These are phyloP conservation scores for Lophiotrema nucula DNA, from an alignment of 495 filamentous ascomycete species.

Conservation along the genomic window DNA sequence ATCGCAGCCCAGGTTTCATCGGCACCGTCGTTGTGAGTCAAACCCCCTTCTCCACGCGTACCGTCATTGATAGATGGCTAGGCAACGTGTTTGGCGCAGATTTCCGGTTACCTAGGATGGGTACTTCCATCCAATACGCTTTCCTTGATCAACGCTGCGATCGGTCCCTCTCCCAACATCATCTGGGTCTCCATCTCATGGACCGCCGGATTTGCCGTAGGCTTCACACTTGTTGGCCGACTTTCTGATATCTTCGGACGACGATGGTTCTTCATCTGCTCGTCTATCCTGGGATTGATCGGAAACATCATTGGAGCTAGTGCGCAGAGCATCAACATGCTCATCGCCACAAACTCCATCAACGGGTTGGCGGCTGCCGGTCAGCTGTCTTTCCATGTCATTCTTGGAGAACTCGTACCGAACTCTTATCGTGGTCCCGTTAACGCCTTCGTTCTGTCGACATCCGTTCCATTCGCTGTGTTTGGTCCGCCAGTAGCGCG, in stretches of 20 bases:
- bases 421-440: slow-evolving; percentile 45
- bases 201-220: slow-evolving; percentile 35
- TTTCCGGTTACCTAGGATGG: slow-evolving; percentile 38
- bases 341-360: slow-evolving; percentile 43
- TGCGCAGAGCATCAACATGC: slow-evolving; percentile 45
- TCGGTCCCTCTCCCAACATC: slow-evolving; percentile 35
- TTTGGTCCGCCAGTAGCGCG: slow-evolving; percentile 48
- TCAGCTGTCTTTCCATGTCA: slow-evolving; percentile 38
- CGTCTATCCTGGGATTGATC: slow-evolving; percentile 44
- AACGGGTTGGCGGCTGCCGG: slow-evolving; percentile 41
- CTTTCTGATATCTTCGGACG: slow-evolving; percentile 56
- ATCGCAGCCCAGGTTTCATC: slow-evolving; percentile 17
- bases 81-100: slow-evolving; percentile 34
- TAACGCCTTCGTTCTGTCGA: slow-evolving; percentile 43
- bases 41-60: not conserved
- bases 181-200: slow-evolving; percentile 27
- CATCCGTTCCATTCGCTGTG: slow-evolving; percentile 40
- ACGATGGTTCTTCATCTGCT: slow-evolving; percentile 51
- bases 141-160: slow-evolving; percentile 33
- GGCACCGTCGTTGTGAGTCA: slow-evolving; percentile 23
- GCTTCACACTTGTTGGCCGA: slow-evolving; percentile 47
- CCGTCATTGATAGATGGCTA: not conserved
- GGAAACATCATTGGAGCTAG: slow-evolving; percentile 48
- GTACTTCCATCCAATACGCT: slow-evolving; percentile 38
- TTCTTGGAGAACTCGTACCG: slow-evolving; percentile 48